Base-by-base conservation (phyloP, 2,329 filamentous ascomycete genomes). In the Penicillium expansum region DNA sequence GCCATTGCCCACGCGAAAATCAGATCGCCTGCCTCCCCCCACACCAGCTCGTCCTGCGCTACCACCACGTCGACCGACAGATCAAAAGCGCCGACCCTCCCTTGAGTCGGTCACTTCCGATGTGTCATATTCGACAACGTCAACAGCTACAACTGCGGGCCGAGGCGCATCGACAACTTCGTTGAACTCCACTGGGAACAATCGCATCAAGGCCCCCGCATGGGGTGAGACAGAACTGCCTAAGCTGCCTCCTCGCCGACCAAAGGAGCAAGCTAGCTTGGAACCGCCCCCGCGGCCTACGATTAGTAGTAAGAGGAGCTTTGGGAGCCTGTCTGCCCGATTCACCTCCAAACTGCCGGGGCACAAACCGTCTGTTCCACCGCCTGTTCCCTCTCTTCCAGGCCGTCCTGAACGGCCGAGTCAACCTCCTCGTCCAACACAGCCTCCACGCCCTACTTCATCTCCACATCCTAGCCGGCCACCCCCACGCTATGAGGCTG, bases 221-320 rank as follows among this genome's bases (percentile, higher is more conserved):
- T 87, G 80, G 72, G 82, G 83, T 58, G 79, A 83, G 48, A 70
- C 78, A 14, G 77, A 79, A 37, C 70, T 86, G 10, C 84, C 84
- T 50, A 74, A 79, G 30, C 72, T 86, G 35, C 83, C 83, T 48
- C 77, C 80, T 1, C 83, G 80, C 63, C 71, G 74, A 44, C 42
- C 56, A 52, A 69, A 68, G 56, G 66, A 74, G 55, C 59, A 56
- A 4, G 56, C 61, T n/a, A 62, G 63, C 8, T 48, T 62, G 32
- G 58, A 62, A 37, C 64, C 64, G 8, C 50, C 63, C 16, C 52
- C 64, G 22, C 65, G 67, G 14, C 65, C 70, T 9, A 68, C 65
- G 39, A 60, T 63, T 11, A 57, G 33, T 47, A 55, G 44, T 27
- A 66, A 63, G 37, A 55, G 57, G 30, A 58, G 51, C n/a, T 43